Evolutionary conservation across 1,139 yeast genomes (phyloP).

Genomic region (Blastobotrys petasosporus): DNA sequence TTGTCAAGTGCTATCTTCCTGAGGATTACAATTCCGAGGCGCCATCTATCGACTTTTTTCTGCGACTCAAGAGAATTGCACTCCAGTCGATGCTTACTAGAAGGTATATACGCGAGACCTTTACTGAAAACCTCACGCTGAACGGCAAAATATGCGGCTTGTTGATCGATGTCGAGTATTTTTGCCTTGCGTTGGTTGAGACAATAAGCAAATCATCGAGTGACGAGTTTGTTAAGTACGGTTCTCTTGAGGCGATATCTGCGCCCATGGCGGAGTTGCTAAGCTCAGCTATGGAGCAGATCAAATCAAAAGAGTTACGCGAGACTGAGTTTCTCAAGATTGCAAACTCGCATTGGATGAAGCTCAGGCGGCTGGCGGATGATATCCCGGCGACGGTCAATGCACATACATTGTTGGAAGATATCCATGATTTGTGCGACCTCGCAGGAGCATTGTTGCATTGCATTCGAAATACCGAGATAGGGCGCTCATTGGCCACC

Average conservation of each 20-base stretch:
- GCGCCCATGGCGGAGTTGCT: constrained; percentile 15
- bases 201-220: not conserved
- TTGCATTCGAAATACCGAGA: not conserved
- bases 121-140: constrained; percentile 12
- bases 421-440: constrained; percentile 1
- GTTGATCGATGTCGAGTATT: constrained; percentile 17
- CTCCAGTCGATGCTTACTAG: constrained; percentile 14
- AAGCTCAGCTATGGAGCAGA: constrained; percentile 13
- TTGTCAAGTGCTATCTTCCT: constrained; percentile 25
- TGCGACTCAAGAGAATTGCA: constrained; percentile 17
- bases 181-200: constrained; percentile 6
- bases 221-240: constrained; percentile 7
- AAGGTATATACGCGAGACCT: constrained; percentile 14
- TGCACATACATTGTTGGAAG: not conserved
- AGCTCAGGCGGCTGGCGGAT: constrained; percentile 4
- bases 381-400: not conserved
- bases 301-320: constrained; percentile 17
- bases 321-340: constrained; percentile 14
- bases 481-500: not conserved
- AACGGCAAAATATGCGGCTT: constrained; percentile 16
- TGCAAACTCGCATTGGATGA: constrained; percentile 7
- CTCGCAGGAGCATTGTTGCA: not conserved
- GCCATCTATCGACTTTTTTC: constrained; percentile 18
- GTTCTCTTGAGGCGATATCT: constrained; percentile 13
- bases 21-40: constrained; percentile 23